These are phyloP conservation scores for Raffaelea deltoideospora DNA, from an alignment of 2,329 filamentous ascomycete genomes.

Conservation along the genomic window DNA sequence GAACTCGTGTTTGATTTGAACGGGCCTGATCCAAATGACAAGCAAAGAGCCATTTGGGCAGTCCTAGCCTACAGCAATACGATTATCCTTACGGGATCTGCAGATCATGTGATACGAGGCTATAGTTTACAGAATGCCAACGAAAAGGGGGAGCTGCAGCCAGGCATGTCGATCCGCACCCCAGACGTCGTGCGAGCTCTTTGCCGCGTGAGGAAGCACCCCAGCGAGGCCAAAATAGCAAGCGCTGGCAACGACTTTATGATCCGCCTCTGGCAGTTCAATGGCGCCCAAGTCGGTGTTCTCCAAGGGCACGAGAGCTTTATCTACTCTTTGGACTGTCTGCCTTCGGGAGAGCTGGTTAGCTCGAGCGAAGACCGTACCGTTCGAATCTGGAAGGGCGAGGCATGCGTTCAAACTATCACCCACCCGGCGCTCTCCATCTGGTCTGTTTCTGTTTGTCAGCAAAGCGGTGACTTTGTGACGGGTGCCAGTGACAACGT, in stretches of 20 bases:
- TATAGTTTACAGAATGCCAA: conserved; percentile 51
- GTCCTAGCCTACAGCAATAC: conserved; percentile 69
- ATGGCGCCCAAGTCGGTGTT: conserved; percentile 61
- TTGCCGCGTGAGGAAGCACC: conserved; percentile 59
- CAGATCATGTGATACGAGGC: conserved; percentile 77
- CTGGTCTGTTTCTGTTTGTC: conserved; percentile 77
- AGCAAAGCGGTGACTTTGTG: conserved; percentile 79
- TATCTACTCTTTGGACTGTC: conserved; percentile 68
- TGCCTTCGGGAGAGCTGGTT: conserved; percentile 75
- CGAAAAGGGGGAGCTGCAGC: conserved; percentile 28
- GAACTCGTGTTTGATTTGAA: conserved; percentile 56
- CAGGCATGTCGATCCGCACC: conserved; percentile 42
- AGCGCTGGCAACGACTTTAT: conserved; percentile 88
- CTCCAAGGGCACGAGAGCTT: conserved; percentile 86
- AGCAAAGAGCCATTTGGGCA: conserved; percentile 59
- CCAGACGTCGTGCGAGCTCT: conserved; percentile 80
- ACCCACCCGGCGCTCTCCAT: conserved; percentile 95
- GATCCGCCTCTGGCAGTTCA: conserved; percentile 73
- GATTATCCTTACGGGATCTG: conserved; percentile 79
- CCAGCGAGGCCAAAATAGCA: conserved; percentile 79
- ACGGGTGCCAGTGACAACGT: conserved; percentile 81
- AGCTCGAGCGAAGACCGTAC: conserved; percentile 94
- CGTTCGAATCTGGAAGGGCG: conserved; percentile 71
- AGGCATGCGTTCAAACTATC: conserved; percentile 81
- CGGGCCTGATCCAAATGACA: conserved; percentile 28